phyloP scores from a whole-genome alignment of 176 grass and related monocot genomes.

The Cenchrus americanus region DNA sequence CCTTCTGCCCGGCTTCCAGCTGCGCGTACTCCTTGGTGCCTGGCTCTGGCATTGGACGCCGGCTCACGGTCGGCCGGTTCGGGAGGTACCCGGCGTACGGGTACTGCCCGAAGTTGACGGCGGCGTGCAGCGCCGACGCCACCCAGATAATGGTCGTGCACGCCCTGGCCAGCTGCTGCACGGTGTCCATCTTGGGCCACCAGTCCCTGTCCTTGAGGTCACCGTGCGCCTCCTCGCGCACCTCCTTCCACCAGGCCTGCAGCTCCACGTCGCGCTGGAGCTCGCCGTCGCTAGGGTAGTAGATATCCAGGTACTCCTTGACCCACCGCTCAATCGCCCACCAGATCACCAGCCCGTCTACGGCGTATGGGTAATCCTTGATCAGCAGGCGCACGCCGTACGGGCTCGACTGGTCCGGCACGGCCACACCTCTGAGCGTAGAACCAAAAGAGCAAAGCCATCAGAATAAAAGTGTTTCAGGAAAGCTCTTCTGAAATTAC shows the following conservation, averaged over 20 bases:
- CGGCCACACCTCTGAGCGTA: constrained; percentile 26
- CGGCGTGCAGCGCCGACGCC: constrained; percentile 76
- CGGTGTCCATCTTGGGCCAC: constrained; percentile 77
- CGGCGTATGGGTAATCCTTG: constrained; percentile 82
- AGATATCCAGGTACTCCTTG: constrained; percentile 63
- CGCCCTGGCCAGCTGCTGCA: constrained; percentile 61
- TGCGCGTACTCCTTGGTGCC: constrained; percentile 39
- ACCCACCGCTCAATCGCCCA: constrained; percentile 74
- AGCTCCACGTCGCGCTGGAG: constrained; percentile 62
- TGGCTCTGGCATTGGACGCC: constrained; percentile 53
- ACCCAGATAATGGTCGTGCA: constrained; percentile 83
- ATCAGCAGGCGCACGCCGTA: constrained; percentile 65
- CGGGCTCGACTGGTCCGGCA: constrained; percentile 47
- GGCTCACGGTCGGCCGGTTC: constrained; percentile 75
- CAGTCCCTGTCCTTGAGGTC: constrained; percentile 67
- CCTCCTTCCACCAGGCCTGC: constrained; percentile 88
- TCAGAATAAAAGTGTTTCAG: not conserved
- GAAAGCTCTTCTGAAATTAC: not conserved
- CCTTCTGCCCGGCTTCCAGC: constrained; percentile 45
- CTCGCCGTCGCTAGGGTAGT: constrained; percentile 52
- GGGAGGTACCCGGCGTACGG: constrained; percentile 75
- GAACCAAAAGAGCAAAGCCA: not conserved
- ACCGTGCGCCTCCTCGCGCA: constrained; percentile 72
- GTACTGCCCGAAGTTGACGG: constrained; percentile 87
- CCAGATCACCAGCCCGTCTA: constrained; percentile 73